Conservation (phyloP, 1,284 basidiomycete genomes). For the Rhodotorula mucilaginosa region DNA sequence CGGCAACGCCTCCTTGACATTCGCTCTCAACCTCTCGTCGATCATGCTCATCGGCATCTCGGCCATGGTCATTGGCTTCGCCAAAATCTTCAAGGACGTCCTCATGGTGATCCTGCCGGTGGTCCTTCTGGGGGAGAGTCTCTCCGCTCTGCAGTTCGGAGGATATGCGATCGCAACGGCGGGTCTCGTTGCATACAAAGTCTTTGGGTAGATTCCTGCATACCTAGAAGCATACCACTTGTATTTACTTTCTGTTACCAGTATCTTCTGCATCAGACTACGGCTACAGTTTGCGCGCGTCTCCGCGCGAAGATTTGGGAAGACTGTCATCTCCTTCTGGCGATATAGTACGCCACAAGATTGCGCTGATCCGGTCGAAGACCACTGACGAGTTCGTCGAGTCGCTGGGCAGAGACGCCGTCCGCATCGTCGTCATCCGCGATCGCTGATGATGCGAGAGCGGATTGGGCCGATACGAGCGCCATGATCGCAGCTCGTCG, state of each 20-base stretch:
- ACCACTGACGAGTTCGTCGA: constrained; percentile 72
- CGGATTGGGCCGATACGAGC: constrained; percentile 74
- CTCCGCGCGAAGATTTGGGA: neutral
- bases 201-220: neutral
- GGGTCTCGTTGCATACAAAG: constrained; percentile 19
- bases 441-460: constrained; percentile 51
- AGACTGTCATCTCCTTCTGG: neutral
- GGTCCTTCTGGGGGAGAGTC: constrained; percentile 30
- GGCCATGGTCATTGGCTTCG: constrained; percentile 32
- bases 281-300: neutral
- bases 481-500: constrained; percentile 74
- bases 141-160: constrained; percentile 19
- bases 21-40: constrained; percentile 37
- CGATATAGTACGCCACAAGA: constrained; percentile 17
- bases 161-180: constrained; percentile 28
- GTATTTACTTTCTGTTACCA: neutral
- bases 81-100: constrained; percentile 41
- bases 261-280: neutral
- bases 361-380: constrained; percentile 57
- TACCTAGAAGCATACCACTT: neutral
- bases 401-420: constrained; percentile 26
- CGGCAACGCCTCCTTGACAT: constrained; percentile 35
- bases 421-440: neutral
- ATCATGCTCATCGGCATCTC: constrained; percentile 39
- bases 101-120: constrained; percentile 32